phyloP scores from a whole-genome alignment of 2,329 filamentous ascomycete genomes.

The Pseudocercospora vitis region DNA sequence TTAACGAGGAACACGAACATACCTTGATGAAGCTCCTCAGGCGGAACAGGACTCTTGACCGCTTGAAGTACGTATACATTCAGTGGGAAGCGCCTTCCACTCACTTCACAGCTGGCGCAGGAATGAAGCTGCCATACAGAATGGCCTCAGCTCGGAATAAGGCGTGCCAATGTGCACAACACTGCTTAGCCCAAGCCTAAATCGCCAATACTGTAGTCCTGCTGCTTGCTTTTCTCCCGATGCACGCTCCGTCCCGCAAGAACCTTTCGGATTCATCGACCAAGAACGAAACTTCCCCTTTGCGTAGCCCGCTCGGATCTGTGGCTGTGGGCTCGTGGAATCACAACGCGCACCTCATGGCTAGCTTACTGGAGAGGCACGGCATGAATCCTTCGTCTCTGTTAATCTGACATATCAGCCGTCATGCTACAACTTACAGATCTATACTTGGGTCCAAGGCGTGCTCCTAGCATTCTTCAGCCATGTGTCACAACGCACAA shows the following conservation, averaged over 20 bases:
- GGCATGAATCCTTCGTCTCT: conserved; percentile 6
- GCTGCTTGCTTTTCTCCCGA: background rate
- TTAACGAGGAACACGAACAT: background rate
- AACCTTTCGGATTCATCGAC: no score
- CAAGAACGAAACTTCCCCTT: background rate
- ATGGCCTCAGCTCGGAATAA: background rate
- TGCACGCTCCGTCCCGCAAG: background rate
- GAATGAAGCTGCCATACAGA: background rate
- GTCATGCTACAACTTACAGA: background rate
- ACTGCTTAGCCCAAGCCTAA: background rate
- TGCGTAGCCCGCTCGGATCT: background rate
- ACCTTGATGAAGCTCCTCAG: no score
- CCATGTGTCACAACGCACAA: background rate
- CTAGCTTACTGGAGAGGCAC: background rate
- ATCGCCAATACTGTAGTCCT: background rate
- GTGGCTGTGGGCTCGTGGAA: background rate
- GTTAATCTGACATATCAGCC: background rate
- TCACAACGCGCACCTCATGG: background rate
- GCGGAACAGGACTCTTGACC: no score
- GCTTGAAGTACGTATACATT: no score
- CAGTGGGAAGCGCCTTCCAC: no score
- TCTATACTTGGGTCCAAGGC: conserved; percentile 7
- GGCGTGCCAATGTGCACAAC: background rate
- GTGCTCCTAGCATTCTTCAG: background rate
- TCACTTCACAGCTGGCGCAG: background rate